Base-by-base conservation (phyloP, 2,329 filamentous ascomycete genomes). In the Fusarium sp. region DNA sequence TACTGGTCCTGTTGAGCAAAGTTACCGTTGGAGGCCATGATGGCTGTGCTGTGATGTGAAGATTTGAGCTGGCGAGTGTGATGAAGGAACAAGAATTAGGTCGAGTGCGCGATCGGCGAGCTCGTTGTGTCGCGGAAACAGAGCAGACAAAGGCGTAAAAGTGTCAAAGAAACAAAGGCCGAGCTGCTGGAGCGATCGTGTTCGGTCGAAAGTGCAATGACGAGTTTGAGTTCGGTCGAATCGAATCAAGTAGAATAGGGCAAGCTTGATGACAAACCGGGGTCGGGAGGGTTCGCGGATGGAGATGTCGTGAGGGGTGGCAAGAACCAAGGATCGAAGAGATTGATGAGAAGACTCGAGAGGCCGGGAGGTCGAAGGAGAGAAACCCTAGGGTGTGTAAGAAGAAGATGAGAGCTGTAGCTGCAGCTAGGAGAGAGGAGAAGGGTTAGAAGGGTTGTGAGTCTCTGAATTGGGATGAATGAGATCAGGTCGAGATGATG, bases 21-120 rank as follows among this genome's bases (percentile, higher is more conserved):
- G 76, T 79, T 85, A 78, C 85, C 86, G 85, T 87, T 87, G 76
- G 85, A 85, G 76, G 86, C 83, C 86, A 88, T 88, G 71, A 60
- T 75, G 71, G 70, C 67, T 73, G 56, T 74, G 65, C 35, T 65
- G 48, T 62, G 60, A 48, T 68, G 60, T 45, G 55, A 55, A 63
- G 51, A 54, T 37, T 49, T 52, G 45, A 57, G 62, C 60, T 54
- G 54, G 55, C 60, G 45, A 47, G 51, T 54, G 57, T 54, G 65
- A 49, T 51, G 48, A 56, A 56, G 55, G 54, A 56, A 57, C 46
- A 54, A 73, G 69, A 73, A 69, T 62, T 65, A 58, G 43, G 55
- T 56, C 61, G 62, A 62, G 60, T 63, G 60, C 65, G 68, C 66
- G 51, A 58, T 51, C 53, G 62, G 67, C 55, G 51, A 61, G 62